These are phyloP conservation scores for Punctularia strigosozonata DNA, from an alignment of 768 basidiomycete species.

Conservation along the genomic window DNA sequence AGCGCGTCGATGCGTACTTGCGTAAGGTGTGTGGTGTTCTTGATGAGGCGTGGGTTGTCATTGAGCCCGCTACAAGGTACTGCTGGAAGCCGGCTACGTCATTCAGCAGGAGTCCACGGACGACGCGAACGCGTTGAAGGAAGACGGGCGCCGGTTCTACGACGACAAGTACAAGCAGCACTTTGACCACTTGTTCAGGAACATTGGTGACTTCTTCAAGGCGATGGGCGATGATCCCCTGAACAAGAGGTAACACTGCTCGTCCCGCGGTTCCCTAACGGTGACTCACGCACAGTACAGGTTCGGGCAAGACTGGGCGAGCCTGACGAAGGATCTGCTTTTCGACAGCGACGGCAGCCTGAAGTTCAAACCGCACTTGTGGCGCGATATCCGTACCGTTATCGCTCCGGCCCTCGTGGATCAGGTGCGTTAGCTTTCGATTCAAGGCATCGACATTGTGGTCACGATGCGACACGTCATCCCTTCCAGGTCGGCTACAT, in stretches of 20 bases:
- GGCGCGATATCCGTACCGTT: slow-evolving; percentile 79
- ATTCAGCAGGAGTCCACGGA: slow-evolving; percentile 65
- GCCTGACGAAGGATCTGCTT: slow-evolving; percentile 74
- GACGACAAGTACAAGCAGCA: slow-evolving; percentile 62
- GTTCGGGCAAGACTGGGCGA: slow-evolving; percentile 75
- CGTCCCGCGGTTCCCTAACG: not conserved
- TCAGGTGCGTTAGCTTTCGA: slow-evolving; percentile 34
- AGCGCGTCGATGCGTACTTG: slow-evolving; percentile 43
- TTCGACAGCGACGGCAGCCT: slow-evolving; percentile 73
- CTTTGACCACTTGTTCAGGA: slow-evolving; percentile 70
- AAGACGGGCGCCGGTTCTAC: slow-evolving; percentile 70
- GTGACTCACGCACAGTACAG: not conserved
- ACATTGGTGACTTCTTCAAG: slow-evolving; percentile 67
- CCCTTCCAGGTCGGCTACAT: slow-evolving; percentile 52
- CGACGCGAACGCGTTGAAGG: slow-evolving; percentile 51
- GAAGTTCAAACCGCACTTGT: slow-evolving; percentile 79
- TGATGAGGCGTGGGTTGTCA: not conserved
- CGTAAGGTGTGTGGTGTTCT: slow-evolving; percentile 37
- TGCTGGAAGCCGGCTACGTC: slow-evolving; percentile 78
- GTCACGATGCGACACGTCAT: not conserved
- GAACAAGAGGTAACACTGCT: slow-evolving; percentile 35
- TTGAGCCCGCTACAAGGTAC: slow-evolving; percentile 15
- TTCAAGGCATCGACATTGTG: not conserved
- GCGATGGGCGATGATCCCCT: slow-evolving; percentile 79
- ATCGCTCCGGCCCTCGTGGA: slow-evolving; percentile 73